Evolutionary conservation across 176 grass and related monocot species (phyloP), one percentile per base, ranked within the genome.

Genomic region (Oryza glaberrima): DNA sequence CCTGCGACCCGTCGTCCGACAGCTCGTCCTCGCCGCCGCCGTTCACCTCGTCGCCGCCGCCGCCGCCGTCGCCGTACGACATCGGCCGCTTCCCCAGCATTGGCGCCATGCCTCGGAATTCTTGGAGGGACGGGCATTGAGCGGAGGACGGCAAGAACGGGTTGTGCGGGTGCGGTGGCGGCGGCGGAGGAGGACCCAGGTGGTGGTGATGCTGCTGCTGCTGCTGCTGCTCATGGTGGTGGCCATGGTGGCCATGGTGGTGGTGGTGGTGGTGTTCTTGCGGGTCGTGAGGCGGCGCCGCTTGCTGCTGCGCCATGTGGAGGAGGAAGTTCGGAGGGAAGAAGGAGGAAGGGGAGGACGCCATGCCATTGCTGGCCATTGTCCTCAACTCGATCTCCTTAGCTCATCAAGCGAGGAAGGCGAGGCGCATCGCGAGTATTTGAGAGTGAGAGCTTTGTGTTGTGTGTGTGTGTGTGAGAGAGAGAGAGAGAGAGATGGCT

Each of bases 331-430:
- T 94, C 22, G 94, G 90, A 74, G 91, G 94, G 75, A 99, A 96
- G 92, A 88, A 98, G 67, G 93, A 90, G 49, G 94, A 88, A 16
- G 86, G 78, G 45, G 93, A 92, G 72, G 92, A 92, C 75, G 85
- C 79, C 90, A 94, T 92, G 67, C 92, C 94, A 92, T 94, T 92
- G 90, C 94, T 91, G 84, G 88, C 97, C 86, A 99, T 94, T 83
- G 81, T 75, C 87, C 82, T 52, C 4, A 4, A 20, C 4, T 20
- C 54, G 30, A 32, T 32, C 30, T 32, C 30, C 30, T 1, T 58
- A 58, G 17, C 54, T 90, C 89, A 85, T 85, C 74, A 65, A 71
- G 70, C 23, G 20, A 88, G 48, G 48, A 89, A 35, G 82, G 44
- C 30, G 38, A 84, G 48, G 80, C 63, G 77, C 49, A 86, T 48